Conservation (phyloP, 1,284 basidiomycete species). For the Hypsizygus ulmarius region DNA sequence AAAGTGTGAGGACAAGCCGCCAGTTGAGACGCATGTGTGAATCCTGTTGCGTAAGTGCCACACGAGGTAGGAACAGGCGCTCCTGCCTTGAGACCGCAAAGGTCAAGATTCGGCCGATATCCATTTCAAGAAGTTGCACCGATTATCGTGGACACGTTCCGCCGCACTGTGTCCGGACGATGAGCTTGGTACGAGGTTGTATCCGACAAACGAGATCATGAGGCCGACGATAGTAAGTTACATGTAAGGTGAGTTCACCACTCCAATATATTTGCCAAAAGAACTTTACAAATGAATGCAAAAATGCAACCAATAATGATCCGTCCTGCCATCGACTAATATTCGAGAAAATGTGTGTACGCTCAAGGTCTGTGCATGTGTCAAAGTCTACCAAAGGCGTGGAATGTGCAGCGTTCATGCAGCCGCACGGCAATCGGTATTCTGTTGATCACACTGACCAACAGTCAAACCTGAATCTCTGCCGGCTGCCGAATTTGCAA, state of each 20-base stretch:
- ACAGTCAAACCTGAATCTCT: conserved; percentile 40
- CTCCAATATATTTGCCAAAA: not conserved
- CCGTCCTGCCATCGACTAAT: not conserved
- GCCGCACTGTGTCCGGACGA: not conserved
- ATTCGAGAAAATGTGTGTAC: not conserved
- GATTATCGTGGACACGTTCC: conserved; percentile 1
- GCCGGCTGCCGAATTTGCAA: conserved; percentile 39
- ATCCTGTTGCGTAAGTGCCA: not conserved
- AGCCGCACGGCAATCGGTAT: conserved; percentile 41
- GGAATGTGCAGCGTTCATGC: conserved; percentile 8
- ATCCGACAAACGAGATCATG: not conserved
- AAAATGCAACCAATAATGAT: conserved; percentile 8
- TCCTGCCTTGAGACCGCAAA: not conserved
- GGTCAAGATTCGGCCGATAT: not conserved
- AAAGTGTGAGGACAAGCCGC: not conserved
- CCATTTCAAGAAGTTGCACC: not conserved
- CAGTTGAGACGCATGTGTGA: conserved; percentile 4
- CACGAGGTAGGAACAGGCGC: too few relatives aligned
- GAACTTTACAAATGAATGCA: conserved; percentile 3
- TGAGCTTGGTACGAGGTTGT: not conserved
- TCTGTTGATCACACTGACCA: conserved; percentile 49
- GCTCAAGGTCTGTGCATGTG: not conserved
- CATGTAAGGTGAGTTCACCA: not conserved
- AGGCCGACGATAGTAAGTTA: not conserved
- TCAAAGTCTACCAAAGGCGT: not conserved